phyloP scores from a whole-genome alignment of 192 early-diverging fungal species.

The Entophlyctis luteolus region DNA sequence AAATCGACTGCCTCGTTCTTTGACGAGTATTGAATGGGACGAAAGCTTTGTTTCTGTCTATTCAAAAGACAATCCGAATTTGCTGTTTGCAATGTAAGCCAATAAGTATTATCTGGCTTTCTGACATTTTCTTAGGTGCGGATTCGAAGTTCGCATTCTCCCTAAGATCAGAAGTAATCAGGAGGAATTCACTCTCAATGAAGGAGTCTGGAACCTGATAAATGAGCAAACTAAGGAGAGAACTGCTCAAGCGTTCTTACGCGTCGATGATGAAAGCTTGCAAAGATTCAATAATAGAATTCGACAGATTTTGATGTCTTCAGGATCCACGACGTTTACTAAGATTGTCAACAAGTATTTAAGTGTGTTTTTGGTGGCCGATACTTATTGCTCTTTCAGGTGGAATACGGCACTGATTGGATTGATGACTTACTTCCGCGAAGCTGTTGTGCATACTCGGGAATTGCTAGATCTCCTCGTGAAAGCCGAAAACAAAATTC shows the following conservation, averaged over 20 bases:
- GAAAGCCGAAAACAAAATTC: slow-evolving; percentile 98
- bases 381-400: slow-evolving; percentile 9
- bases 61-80: slow-evolving; percentile 94
- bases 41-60: slow-evolving; percentile 95
- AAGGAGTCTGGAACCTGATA: slow-evolving; percentile 90
- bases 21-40: slow-evolving; percentile 98
- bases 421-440: slow-evolving; percentile 97
- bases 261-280: slow-evolving; percentile 93
- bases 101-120: not conserved
- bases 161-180: slow-evolving; percentile 81
- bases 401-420: slow-evolving; percentile 76
- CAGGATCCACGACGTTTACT: slow-evolving; percentile 94
- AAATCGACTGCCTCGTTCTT: slow-evolving; percentile 90
- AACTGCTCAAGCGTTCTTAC: slow-evolving; percentile 92
- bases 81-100: slow-evolving; percentile 76
- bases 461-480: slow-evolving; percentile 95
- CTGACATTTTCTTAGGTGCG: slow-evolving; percentile 42
- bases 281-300: slow-evolving; percentile 93
- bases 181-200: slow-evolving; percentile 85
- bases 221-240: slow-evolving; percentile 97
- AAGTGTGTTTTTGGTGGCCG: slow-evolving; percentile 32
- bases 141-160: slow-evolving; percentile 94
- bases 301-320: slow-evolving; percentile 96
- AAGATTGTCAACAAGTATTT: slow-evolving; percentile 98
- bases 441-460: slow-evolving; percentile 95